Evolutionary conservation across 768 basidiomycete species (phyloP).

Genomic region (Lactarius sanguifluus): DNA sequence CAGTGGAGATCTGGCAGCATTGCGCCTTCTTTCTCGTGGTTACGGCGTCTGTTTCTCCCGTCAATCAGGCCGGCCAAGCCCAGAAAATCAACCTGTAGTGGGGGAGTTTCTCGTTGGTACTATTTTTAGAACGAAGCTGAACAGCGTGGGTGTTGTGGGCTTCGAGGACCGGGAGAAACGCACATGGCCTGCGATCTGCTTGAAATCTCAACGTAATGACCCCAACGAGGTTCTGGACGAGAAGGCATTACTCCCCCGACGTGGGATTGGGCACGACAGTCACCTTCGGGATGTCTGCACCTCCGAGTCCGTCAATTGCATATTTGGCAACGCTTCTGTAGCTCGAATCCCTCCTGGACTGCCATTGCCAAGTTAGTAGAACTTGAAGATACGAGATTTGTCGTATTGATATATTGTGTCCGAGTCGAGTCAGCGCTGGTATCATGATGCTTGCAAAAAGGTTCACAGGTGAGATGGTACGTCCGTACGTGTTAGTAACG

Average conservation of each 20-base stretch:
- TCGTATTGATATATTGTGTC: too few species aligned
- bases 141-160: not conserved
- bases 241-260: not conserved
- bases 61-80: not conserved
- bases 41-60: not conserved
- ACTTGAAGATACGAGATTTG: too few species aligned
- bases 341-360: too few species aligned
- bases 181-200: not conserved
- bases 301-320: too few species aligned
- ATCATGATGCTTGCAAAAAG: too few species aligned
- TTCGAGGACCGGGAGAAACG: not conserved
- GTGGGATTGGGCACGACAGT: not conserved
- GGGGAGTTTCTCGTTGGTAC: not conserved
- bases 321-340: too few species aligned
- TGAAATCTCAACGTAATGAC: not conserved
- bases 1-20: not conserved
- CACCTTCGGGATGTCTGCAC: too few species aligned
- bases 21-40: not conserved
- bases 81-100: not conserved
- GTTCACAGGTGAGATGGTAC: too few species aligned
- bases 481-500: too few species aligned
- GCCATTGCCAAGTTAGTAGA: too few species aligned
- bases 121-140: not conserved
- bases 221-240: not conserved
- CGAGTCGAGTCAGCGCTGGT: too few species aligned